Percentiles rank a stretch among this genome's conserved stretches.
phyloP scores from a whole-genome alignment of 345 rosid species.

The Salix viminalis region DNA sequence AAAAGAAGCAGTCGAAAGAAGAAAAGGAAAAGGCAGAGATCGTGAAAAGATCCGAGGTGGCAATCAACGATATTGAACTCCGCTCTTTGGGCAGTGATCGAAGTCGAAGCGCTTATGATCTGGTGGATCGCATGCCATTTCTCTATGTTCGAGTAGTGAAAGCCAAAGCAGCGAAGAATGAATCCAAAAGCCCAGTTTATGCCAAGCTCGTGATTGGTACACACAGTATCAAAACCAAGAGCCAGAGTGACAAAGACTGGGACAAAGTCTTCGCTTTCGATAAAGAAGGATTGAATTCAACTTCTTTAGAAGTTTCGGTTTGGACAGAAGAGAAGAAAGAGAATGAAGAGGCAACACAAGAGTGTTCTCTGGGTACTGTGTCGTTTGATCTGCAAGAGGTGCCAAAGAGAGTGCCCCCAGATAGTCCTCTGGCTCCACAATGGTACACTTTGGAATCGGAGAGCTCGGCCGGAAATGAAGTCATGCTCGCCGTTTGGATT shows the following conservation, averaged over 20 bases:
- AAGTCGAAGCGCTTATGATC: conserved; percentile 60
- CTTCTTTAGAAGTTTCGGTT: conserved; percentile 65
- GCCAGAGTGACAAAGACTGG: conserved; percentile 66
- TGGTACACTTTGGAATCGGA: conserved; percentile 87
- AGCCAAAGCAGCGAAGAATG: conserved; percentile 46
- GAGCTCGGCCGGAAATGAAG: conserved; percentile 59
- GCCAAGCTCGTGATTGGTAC: conserved; percentile 86
- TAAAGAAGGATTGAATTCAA: conserved; percentile 70
- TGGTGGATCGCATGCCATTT: conserved; percentile 80
- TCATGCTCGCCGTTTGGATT: conserved; percentile 91
- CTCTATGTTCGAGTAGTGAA: conserved; percentile 69
- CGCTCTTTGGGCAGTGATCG: conserved; percentile 50
- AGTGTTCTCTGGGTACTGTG: conserved; percentile 72
- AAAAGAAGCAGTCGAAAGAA: conserved; percentile 34
- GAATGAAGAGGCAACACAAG: conserved; percentile 33
- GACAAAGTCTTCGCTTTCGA: conserved; percentile 89
- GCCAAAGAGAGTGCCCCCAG: conserved; percentile 82
- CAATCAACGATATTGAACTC: conserved; percentile 46
- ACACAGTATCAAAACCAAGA: conserved; percentile 64
- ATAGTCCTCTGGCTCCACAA: conserved; percentile 89
- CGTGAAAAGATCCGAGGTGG: conserved; percentile 31
- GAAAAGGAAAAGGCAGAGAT: conserved; percentile 25
- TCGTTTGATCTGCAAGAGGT: conserved; percentile 86
- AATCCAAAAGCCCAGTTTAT: conserved; percentile 35
- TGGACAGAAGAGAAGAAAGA: conserved; percentile 65